These are phyloP conservation scores for Solanum virginianum DNA, from an alignment of 257 asterid genomes.

Conservation along the genomic window DNA sequence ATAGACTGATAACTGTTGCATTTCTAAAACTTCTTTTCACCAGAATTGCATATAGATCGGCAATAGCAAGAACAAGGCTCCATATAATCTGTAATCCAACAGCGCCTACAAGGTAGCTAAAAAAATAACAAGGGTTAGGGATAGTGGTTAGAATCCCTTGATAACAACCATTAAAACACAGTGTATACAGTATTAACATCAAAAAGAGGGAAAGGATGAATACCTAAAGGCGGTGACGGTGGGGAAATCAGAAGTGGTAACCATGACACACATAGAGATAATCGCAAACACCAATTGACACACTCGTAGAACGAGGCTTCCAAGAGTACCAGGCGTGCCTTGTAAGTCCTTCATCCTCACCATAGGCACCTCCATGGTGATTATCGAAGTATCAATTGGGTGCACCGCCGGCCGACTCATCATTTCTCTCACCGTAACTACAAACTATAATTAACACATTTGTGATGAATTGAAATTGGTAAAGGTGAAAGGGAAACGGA, in stretches of 20 bases:
- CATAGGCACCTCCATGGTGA: constrained; percentile 28
- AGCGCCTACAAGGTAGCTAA: constrained; percentile 81
- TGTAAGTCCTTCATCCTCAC: constrained; percentile 64
- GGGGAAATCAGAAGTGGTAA: constrained; percentile 78
- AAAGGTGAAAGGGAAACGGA: too few species aligned
- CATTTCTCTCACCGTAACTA: neutral
- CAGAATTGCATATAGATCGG: constrained; percentile 55
- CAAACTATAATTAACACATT: too few species aligned
- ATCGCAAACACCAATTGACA: constrained; percentile 60
- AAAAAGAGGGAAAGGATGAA: neutral
- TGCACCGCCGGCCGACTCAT: constrained; percentile 85
- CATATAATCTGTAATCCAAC: constrained; percentile 75
- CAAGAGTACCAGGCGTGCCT: constrained; percentile 72
- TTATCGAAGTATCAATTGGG: constrained; percentile 53
- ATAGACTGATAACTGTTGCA: constrained; percentile 40
- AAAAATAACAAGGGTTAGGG: constrained; percentile 5
- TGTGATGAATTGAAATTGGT: too few species aligned
- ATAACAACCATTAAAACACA: too few species aligned
- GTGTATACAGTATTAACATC: neutral
- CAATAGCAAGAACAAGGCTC: constrained; percentile 68
- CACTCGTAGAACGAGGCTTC: constrained; percentile 61
- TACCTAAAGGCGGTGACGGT: constrained; percentile 84
- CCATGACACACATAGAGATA: constrained; percentile 59
- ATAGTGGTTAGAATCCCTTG: constrained; percentile 3
- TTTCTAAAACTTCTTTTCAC: constrained; percentile 70